Evolutionary conservation across 2,329 filamentous ascomycete genomes (phyloP).

Genomic region (Cryphonectria naterciae): DNA sequence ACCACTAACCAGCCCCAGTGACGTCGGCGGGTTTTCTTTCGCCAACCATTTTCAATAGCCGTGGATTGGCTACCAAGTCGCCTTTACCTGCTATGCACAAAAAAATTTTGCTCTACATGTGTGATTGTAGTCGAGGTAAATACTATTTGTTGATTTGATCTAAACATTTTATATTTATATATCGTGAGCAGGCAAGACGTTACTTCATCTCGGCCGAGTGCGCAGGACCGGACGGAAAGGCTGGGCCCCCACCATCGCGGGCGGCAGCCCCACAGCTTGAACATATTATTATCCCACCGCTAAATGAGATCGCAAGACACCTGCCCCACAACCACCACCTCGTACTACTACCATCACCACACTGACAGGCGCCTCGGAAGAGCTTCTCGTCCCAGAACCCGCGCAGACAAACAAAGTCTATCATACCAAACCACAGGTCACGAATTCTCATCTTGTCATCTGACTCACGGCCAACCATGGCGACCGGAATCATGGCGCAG

Average conservation of each 20-base stretch:
- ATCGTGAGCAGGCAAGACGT: neutral
- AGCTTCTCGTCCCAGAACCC: neutral
- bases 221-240: neutral
- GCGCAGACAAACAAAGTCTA: neutral
- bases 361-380: neutral
- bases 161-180: neutral
- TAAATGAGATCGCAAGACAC: neutral
- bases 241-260: neutral
- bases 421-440: neutral
- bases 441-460: neutral
- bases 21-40: slow-evolving; percentile 8
- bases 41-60: neutral
- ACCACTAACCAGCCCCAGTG: neutral
- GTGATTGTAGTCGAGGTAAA: neutral
- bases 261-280: neutral
- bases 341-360: neutral
- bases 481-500: slow-evolving; percentile 42
- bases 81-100: neutral
- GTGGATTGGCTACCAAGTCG: neutral
- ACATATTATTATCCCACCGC: neutral
- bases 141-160: neutral
- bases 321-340: neutral
- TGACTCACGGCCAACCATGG: slow-evolving; percentile 36
- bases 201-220: neutral
- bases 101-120: neutral